Conservation (phyloP, 345 rosid genomes). For the Kandelia obovata region DNA sequence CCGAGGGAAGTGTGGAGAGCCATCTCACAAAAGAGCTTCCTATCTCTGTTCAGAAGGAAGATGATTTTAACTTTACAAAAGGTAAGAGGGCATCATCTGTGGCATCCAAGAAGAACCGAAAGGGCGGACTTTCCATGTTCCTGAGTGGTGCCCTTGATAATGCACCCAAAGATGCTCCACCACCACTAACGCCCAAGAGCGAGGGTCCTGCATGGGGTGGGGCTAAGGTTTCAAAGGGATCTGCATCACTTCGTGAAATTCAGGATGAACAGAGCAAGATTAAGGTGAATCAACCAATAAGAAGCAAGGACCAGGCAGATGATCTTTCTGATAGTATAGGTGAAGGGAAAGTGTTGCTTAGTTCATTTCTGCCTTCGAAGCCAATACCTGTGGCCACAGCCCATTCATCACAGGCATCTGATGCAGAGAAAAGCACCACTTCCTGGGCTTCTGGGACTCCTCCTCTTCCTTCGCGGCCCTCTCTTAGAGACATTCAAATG, state of each 20-base stretch:
- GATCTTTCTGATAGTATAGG: conserved; percentile 30
- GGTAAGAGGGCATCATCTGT: conserved; percentile 37
- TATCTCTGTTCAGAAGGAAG: conserved; percentile 40
- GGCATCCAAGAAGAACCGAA: conserved; percentile 64
- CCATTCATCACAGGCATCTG: conserved; percentile 41
- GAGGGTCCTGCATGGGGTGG: conserved; percentile 99
- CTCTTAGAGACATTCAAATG: conserved; percentile 90
- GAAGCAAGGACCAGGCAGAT: conserved; percentile 40
- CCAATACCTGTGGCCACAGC: conserved; percentile 64
- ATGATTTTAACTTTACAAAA: conserved; percentile 33
- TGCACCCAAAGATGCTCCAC: conserved; percentile 42
- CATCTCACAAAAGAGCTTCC: conserved; percentile 37
- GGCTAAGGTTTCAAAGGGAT: conserved; percentile 69
- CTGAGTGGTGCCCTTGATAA: conserved; percentile 96
- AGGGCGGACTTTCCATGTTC: conserved; percentile 97
- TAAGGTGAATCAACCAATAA: conserved; percentile 31
- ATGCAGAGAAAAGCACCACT: conserved; percentile 72
- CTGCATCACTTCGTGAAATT: conserved; percentile 76
- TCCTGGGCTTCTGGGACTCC: conserved; percentile 92
- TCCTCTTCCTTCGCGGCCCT: conserved; percentile 61
- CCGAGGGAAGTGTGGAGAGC: conserved; percentile 24
- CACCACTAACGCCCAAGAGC: conserved; percentile 57
- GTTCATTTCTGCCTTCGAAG: conserved; percentile 70
- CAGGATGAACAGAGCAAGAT: conserved; percentile 82
- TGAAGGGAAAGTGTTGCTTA: conserved; percentile 59